Evolutionary conservation across 805 yeast species (phyloP).

Genomic region (Maudiozyma turicensis): DNA sequence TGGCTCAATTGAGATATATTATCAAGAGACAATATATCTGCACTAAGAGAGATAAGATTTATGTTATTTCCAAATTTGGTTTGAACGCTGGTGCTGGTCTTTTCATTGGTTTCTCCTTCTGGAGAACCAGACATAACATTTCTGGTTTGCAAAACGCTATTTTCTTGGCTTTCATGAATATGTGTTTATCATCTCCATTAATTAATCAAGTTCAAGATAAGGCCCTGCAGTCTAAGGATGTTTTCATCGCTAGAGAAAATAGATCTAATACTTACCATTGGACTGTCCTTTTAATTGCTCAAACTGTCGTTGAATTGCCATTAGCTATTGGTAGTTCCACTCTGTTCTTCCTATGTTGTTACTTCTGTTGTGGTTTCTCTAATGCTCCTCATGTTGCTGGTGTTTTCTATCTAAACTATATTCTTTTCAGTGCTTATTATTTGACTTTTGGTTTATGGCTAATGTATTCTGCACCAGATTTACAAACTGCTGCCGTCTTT

Average conservation of each 20-base stretch:
- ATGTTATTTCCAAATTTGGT: slow-evolving; percentile 50
- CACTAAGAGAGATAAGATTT: slow-evolving; percentile 52
- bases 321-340: slow-evolving; percentile 42
- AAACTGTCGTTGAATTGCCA: slow-evolving; percentile 51
- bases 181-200: slow-evolving; percentile 48
- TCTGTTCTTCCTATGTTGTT: slow-evolving; percentile 43
- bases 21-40: slow-evolving; percentile 34
- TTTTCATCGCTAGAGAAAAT: slow-evolving; percentile 63
- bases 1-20: slow-evolving; percentile 36
- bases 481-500: slow-evolving; percentile 58
- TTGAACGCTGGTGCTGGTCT: slow-evolving; percentile 46
- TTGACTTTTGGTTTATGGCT: slow-evolving; percentile 41
- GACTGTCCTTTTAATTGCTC: slow-evolving; percentile 49
- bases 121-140: slow-evolving; percentile 42
- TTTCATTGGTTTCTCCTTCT: slow-evolving; percentile 68
- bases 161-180: slow-evolving; percentile 51
- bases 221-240: slow-evolving; percentile 49
- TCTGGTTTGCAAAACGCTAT: slow-evolving; percentile 54
- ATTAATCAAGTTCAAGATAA: slow-evolving; percentile 56
- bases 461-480: slow-evolving; percentile 54
- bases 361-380: slow-evolving; percentile 39
- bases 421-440: slow-evolving; percentile 34
- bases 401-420: slow-evolving; percentile 37
- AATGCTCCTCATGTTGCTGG: slow-evolving; percentile 38
- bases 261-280: slow-evolving; percentile 68